Evolutionary conservation across 2,329 filamentous ascomycete species (phyloP).

Genomic region (Verruconis gallopava): DNA sequence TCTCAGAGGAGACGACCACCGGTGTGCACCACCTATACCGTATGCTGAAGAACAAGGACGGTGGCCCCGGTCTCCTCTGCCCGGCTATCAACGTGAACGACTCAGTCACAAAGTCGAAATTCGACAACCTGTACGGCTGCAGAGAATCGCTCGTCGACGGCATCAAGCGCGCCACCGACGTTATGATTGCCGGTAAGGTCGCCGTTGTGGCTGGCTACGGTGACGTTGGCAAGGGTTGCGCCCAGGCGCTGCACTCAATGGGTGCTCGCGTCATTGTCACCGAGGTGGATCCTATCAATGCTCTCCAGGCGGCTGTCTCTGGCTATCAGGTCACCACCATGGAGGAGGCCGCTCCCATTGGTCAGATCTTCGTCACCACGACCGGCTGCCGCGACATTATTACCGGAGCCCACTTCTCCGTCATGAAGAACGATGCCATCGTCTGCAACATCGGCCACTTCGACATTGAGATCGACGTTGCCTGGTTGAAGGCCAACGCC

Average conservation of each 20-base stretch:
- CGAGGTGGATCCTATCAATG: conserved; percentile 98
- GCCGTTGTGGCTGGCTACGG: conserved; percentile 95
- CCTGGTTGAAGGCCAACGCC: conserved; percentile 97
- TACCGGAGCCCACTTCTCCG: conserved; percentile 80
- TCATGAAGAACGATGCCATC: conserved; percentile 93
- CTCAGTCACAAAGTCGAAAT: conserved; percentile 99
- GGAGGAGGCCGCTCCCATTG: conserved; percentile 80
- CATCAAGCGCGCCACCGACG: conserved; percentile 99
- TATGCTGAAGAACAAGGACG: conserved; percentile 68
- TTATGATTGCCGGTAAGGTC: conserved; percentile 99
- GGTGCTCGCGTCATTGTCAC: conserved; percentile 93
- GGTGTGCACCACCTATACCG: conserved; percentile 99
- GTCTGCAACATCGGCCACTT: conserved; percentile 99
- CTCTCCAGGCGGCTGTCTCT: conserved; percentile 94
- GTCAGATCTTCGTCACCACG: conserved; percentile 98
- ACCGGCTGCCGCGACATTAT: conserved; percentile 98
- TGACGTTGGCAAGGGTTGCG: conserved; percentile 98
- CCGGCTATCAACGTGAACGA: conserved; percentile 99
- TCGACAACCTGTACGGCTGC: conserved; percentile 99
- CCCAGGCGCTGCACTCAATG: conserved; percentile 91
- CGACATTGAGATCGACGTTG: conserved; percentile 99
- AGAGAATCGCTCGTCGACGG: conserved; percentile 96
- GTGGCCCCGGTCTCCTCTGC: conserved; percentile 61
- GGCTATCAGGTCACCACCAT: conserved; percentile 96
- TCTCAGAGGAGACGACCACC: conserved; percentile 99